Evolutionary conservation across 1,284 basidiomycete genomes (phyloP).

Genomic region (Abortiporus biennis): DNA sequence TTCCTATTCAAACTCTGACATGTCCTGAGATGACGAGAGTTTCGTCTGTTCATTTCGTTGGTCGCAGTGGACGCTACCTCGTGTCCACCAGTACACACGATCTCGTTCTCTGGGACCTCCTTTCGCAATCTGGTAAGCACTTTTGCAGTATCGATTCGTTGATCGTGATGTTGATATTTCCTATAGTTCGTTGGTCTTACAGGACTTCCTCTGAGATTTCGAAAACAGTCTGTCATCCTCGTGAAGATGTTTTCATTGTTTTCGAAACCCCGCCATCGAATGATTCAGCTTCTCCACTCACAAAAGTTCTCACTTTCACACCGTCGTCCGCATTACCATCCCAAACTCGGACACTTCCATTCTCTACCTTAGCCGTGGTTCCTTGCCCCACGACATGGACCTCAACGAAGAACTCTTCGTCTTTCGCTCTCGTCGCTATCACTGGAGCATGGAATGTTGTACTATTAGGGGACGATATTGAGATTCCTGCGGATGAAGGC

Average conservation of each 20-base stretch:
- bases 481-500: constrained; percentile 34
- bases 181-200: constrained; percentile 55
- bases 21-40: constrained; percentile 44
- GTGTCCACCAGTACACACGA: constrained; percentile 46
- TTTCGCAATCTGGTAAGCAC: constrained; percentile 59
- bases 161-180: neutral
- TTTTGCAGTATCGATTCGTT: neutral
- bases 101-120: constrained; percentile 77
- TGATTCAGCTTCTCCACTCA: constrained; percentile 25
- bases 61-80: constrained; percentile 56
- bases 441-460: constrained; percentile 60
- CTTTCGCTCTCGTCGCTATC: constrained; percentile 60
- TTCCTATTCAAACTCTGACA: constrained; percentile 61
- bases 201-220: constrained; percentile 32
- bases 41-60: constrained; percentile 57
- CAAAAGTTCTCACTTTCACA: constrained; percentile 43
- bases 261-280: constrained; percentile 35
- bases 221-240: constrained; percentile 48
- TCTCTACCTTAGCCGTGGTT: constrained; percentile 45
- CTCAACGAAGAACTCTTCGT: constrained; percentile 20
- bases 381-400: constrained; percentile 36
- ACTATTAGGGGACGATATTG: constrained; percentile 53
- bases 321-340: constrained; percentile 38
- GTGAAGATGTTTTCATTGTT: constrained; percentile 50
- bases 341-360: constrained; percentile 46